Conservation (phyloP, 1,139 yeast genomes). For the Suzukiozyma palmioleophila region DNA sequence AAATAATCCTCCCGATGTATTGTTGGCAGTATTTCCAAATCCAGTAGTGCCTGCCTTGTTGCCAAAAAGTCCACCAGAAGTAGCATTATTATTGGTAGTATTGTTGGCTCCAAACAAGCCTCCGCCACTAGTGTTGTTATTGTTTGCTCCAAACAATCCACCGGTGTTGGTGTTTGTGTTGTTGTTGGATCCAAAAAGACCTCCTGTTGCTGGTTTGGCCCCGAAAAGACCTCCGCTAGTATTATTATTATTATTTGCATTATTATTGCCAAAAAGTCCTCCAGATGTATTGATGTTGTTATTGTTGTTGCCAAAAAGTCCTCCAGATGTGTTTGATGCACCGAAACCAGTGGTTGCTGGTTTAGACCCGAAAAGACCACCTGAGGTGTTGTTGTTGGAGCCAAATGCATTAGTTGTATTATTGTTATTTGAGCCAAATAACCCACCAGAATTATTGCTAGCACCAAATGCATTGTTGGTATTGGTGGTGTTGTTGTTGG, state of each 20-base stretch:
- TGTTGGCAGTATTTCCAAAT: conserved; percentile 24
- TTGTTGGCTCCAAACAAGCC: conserved; percentile 18
- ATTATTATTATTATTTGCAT: conserved; percentile 7
- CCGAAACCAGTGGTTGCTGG: conserved; percentile 1
- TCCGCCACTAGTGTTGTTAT: conserved; percentile 11
- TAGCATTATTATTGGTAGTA: conserved; percentile 10
- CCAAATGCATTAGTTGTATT: conserved; percentile 20
- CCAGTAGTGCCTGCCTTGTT: conserved; percentile 12
- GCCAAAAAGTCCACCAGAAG: conserved; percentile 22
- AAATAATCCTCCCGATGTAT: conserved; percentile 24
- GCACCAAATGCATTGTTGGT: conserved; percentile 17
- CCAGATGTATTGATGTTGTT: conserved; percentile 12
- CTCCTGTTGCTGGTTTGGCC: conserved; percentile 8
- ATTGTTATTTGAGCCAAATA: conserved; percentile 12
- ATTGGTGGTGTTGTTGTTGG: conserved; percentile 9
- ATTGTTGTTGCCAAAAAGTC: conserved; percentile 14
- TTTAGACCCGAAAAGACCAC: conserved; percentile 19
- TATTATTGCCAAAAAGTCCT: conserved; percentile 16
- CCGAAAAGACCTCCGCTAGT: conserved; percentile 18
- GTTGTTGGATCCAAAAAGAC: conserved; percentile 13
- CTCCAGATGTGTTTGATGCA: conserved; percentile 12
- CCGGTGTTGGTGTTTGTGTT: conserved; percentile 9
- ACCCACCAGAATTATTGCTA: conserved; percentile 12
- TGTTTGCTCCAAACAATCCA: conserved; percentile 14
- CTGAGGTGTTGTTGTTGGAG: conserved; percentile 12